phyloP scores from a whole-genome alignment of 306 rosid genomes.

The Gillenia trifoliata region DNA sequence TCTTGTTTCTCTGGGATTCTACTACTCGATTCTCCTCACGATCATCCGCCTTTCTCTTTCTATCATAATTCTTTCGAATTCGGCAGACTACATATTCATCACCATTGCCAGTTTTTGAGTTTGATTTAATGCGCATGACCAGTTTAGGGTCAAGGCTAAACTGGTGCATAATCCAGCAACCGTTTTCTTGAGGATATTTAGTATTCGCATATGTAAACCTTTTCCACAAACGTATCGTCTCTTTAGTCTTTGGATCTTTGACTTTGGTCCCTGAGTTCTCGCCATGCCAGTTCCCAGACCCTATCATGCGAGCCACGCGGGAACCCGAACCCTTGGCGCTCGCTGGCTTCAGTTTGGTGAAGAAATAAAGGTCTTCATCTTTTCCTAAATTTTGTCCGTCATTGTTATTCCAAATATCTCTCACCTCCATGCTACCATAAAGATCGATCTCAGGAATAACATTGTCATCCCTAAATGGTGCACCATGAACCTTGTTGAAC shows the following conservation, averaged over 20 bases:
- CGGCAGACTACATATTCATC: background rate
- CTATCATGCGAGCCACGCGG: background rate
- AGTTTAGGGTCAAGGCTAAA: background rate
- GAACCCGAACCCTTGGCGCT: background rate
- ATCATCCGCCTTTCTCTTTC: background rate
- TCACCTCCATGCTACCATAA: background rate
- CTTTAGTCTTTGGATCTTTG: background rate
- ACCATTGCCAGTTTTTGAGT: background rate
- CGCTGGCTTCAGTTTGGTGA: background rate
- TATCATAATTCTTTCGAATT: background rate
- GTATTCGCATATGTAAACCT: background rate
- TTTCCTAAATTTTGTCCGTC: background rate
- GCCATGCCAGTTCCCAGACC: background rate
- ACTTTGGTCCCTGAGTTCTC: background rate
- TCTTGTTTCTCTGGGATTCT: too few relatives aligned
- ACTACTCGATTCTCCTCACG: too few relatives aligned
- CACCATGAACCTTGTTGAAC: background rate
- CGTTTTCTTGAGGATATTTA: background rate
- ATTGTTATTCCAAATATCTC: background rate
- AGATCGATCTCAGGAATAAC: background rate
- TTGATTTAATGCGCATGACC: background rate
- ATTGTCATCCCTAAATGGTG: background rate
- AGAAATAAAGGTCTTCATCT: background rate
- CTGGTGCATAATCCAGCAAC: background rate
- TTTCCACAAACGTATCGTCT: background rate